Conservation (phyloP, 805 yeast genomes). For the Priceomyces melissophilus region DNA sequence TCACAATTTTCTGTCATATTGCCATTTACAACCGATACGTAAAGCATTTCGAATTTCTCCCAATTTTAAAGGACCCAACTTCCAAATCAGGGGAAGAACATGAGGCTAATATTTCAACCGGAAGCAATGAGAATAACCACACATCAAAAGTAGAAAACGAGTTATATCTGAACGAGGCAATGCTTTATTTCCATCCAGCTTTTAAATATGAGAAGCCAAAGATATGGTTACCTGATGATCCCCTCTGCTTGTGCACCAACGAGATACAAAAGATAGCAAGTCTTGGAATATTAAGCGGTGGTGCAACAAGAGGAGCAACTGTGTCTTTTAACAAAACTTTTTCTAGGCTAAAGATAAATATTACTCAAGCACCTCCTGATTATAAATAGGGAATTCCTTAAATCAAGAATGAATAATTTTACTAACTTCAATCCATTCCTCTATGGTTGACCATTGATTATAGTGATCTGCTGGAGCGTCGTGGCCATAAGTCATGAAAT, state of each 20-base stretch:
- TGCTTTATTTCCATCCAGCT: slow-evolving; percentile 36
- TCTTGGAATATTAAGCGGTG: slow-evolving; percentile 15
- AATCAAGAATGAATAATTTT: slow-evolving; percentile 19
- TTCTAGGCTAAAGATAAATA: slow-evolving; percentile 12
- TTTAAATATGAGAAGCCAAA: slow-evolving; percentile 34
- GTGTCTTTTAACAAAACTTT: slow-evolving; percentile 11
- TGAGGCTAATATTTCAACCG: neutral
- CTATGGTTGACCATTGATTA: slow-evolving; percentile 23
- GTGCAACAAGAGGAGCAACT: slow-evolving; percentile 23
- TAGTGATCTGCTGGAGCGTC: slow-evolving; percentile 19
- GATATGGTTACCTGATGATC: slow-evolving; percentile 41
- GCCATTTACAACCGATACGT: slow-evolving; percentile 43
- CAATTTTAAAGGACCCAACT: slow-evolving; percentile 21
- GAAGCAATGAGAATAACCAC: neutral
- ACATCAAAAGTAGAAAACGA: slow-evolving; percentile 1
- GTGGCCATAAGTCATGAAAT: slow-evolving; percentile 28
- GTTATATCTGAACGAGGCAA: slow-evolving; percentile 18
- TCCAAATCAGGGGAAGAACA: slow-evolving; percentile 3
- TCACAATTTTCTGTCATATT: slow-evolving; percentile 58
- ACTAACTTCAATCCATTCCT: slow-evolving; percentile 28
- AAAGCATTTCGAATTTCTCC: slow-evolving; percentile 27
- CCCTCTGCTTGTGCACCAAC: slow-evolving; percentile 23
- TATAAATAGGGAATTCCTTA: slow-evolving; percentile 15
- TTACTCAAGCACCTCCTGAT: slow-evolving; percentile 33
- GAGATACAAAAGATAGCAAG: slow-evolving; percentile 18